Evolutionary conservation across 768 basidiomycete genomes (phyloP), one percentile per base, ranked within the genome.

Genomic region (Pleurotus pulmonarius): DNA sequence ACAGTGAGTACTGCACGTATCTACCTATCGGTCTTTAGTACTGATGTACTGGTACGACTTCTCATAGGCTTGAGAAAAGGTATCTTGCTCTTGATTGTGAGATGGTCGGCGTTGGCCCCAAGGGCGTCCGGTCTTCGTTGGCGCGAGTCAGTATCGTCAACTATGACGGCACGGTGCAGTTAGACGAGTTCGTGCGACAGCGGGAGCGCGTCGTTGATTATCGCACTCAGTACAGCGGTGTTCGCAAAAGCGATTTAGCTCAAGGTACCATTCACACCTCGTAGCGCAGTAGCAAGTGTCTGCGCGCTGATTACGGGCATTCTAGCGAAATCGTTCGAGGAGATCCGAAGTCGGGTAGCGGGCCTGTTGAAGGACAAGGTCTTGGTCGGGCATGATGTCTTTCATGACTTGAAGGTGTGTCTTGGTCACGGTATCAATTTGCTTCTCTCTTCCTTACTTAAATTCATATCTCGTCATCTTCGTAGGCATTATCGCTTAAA

Each of bases 41-140:
- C 3, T 20, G 20, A 20, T 20, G 20, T 1, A 20, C 20, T 20
- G 20, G 20, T 3, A 20, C 20, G 3, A 20, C 20, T 20, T 20
- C 18, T 25, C 48, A 46, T 15, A 85, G 86, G 45, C 83, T 83
- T 3, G 88, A 88, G 49, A 86, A 82, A 64, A 20, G 20, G 20
- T 89, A 89, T 60, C 73, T 97, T 41, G 85, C 93, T 0, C 74
- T 99, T 25, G 96, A 99, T 70, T 98, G 96, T 64, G 96, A 98
- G 71, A 97, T 98, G 94, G 95, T 98, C 9, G 94, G 94, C 3
- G 82, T 96, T 16, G 94, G 94, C 0, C 78, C 83, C 16, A 78
- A 86, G 18, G 92, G 92, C 18, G 70, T 70, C 3, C 92, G 95
- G 66, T 93, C 90, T 0, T 87, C 88, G 0, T 79, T 97, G 12